These are phyloP conservation scores for Xylariaceae sp. DNA, from an alignment of 2,329 filamentous ascomycete genomes.

Conservation along the genomic window DNA sequence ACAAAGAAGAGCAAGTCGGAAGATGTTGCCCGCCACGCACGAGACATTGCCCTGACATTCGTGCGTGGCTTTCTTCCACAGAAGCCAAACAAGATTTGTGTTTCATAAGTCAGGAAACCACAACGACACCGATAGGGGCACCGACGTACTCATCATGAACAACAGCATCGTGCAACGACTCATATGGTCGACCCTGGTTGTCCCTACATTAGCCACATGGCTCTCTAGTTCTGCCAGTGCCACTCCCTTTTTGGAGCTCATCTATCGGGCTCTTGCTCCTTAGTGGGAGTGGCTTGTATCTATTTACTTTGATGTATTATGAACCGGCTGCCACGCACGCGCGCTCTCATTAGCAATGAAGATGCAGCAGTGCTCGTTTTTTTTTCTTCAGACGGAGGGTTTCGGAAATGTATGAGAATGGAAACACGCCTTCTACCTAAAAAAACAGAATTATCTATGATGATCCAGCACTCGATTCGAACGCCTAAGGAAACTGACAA, in stretches of 20 bases:
- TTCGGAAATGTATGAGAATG: constrained; percentile 24
- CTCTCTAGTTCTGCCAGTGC: constrained; percentile 8
- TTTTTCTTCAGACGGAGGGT: constrained; percentile 18
- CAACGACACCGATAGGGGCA: constrained; percentile 16
- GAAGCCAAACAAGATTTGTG: constrained; percentile 32
- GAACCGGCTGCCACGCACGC: constrained; percentile 8
- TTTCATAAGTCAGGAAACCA: constrained; percentile 24
- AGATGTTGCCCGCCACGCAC: constrained; percentile 30
- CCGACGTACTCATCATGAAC: constrained; percentile 15
- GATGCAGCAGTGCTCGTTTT: constrained; percentile 17
- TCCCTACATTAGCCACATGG: constrained; percentile 1
- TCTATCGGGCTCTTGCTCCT: constrained; percentile 1
- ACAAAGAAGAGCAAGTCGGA: constrained; percentile 30
- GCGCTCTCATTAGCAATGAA: constrained; percentile 7
- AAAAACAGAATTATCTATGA: neutral
- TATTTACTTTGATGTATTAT: constrained; percentile 16
- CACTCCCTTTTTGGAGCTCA: constrained; percentile 1
- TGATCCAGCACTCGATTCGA: neutral
- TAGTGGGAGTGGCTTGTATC: constrained; percentile 14
- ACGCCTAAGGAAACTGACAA: neutral
- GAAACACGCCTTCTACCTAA: constrained; percentile 17
- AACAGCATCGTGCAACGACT: constrained; percentile 16
- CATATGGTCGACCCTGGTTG: constrained; percentile 6
- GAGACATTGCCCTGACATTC: constrained; percentile 29
- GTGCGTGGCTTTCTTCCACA: constrained; percentile 32